phyloP scores from a whole-genome alignment of 2,329 filamentous ascomycete genomes.

The Colletotrichum sp. region DNA sequence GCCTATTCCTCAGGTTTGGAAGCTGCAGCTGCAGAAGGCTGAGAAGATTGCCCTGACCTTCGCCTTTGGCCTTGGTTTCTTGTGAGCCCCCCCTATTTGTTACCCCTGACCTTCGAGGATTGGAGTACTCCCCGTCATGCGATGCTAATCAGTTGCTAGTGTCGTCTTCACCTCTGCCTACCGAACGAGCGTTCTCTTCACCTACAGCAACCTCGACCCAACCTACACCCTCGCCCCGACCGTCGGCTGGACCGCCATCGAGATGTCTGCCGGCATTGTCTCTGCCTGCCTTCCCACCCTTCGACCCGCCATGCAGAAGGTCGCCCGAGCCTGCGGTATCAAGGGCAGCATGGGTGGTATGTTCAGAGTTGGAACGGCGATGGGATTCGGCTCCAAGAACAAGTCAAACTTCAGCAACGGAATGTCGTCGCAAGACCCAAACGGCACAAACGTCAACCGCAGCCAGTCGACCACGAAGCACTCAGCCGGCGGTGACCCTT shows the following conservation, averaged over 20 bases:
- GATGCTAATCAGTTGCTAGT: constrained; percentile 24
- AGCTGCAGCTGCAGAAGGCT: constrained; percentile 40
- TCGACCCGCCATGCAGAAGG: constrained; percentile 44
- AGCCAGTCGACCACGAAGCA: constrained; percentile 5
- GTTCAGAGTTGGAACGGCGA: constrained; percentile 22
- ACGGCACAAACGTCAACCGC: background rate
- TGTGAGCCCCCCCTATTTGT: constrained; percentile 32
- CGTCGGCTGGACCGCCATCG: constrained; percentile 53
- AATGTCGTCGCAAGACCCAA: constrained; percentile 13
- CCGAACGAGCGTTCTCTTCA: constrained; percentile 51
- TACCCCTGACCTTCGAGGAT: accelerated
- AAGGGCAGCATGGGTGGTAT: constrained; percentile 38
- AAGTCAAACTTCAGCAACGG: constrained; percentile 22
- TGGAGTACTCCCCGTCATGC: background rate
- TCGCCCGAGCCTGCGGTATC: constrained; percentile 44
- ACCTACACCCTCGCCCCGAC: constrained; percentile 51
- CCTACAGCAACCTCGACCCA: constrained; percentile 42
- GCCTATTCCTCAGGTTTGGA: constrained; percentile 51
- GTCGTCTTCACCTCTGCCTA: constrained; percentile 54
- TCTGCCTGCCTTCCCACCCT: constrained; percentile 59
- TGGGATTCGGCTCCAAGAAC: constrained; percentile 28
- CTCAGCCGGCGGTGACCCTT: constrained; percentile 22
- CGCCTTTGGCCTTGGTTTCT: constrained; percentile 49
- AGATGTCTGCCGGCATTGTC: constrained; percentile 55
- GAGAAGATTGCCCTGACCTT: constrained; percentile 49